phyloP scores from a whole-genome alignment of 2,329 filamentous ascomycete species.

The Phialemonium atrogriseum region DNA sequence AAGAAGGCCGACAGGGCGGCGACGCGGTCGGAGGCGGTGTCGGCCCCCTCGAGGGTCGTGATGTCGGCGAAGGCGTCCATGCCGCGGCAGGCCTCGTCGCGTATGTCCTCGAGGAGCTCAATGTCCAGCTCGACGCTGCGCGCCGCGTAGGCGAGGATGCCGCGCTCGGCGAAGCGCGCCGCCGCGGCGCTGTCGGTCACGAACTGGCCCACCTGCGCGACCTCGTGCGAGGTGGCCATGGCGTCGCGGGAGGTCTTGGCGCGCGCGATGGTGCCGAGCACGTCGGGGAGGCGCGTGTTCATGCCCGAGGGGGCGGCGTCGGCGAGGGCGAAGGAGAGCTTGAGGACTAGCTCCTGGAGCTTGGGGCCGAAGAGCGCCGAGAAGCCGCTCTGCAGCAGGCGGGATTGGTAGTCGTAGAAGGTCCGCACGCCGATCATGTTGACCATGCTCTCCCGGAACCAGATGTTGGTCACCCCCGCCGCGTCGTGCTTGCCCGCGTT shows the following conservation, averaged over 20 bases:
- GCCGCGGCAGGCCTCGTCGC: conserved; percentile 42
- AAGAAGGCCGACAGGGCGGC: conserved; percentile 35
- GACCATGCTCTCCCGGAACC: conserved; percentile 35
- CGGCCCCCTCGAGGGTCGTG: conserved; percentile 29
- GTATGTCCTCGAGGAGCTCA: conserved; percentile 42
- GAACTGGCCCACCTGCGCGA: conserved; percentile 41
- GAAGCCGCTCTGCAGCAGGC: conserved; percentile 41
- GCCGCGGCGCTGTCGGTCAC: conserved; percentile 33
- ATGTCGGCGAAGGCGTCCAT: conserved; percentile 47
- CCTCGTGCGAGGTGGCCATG: conserved; percentile 35
- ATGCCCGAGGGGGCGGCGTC: conserved; percentile 25
- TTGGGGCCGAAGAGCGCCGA: conserved; percentile 41
- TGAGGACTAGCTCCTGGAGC: conserved; percentile 43
- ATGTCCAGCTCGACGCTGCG: conserved; percentile 42
- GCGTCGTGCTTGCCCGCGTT: conserved; percentile 16
- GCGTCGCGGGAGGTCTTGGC: conserved; percentile 38
- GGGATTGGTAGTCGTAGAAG: conserved; percentile 44
- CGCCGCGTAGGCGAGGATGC: conserved; percentile 41
- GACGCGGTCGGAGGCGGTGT: conserved; percentile 27
- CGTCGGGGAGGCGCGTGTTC: conserved; percentile 31
- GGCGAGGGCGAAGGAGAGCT: conserved; percentile 41
- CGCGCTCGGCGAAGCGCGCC: conserved; percentile 41
- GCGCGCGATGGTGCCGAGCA: conserved; percentile 31
- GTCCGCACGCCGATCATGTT: conserved; percentile 41
- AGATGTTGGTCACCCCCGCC: conserved; percentile 31